These are phyloP conservation scores for Yarrowia hollandica DNA, from an alignment of 805 yeast species.

Conservation along the genomic window DNA sequence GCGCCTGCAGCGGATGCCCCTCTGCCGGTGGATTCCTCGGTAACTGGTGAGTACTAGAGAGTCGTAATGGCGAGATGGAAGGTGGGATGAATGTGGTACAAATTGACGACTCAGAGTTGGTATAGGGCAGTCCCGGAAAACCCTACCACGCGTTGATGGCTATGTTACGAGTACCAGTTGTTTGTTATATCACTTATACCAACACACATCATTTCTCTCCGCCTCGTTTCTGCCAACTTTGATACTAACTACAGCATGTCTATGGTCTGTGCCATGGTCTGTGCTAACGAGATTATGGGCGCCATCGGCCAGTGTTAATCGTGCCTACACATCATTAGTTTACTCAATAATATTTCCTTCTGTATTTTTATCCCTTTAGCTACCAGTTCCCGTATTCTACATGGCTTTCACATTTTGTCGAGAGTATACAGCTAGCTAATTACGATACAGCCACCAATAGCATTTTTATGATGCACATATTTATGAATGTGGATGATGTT, in stretches of 20 bases:
- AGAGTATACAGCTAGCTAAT: background rate
- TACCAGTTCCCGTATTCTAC: background rate
- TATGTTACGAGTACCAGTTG: no score
- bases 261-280: conserved; percentile 25
- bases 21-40: conserved; percentile 4
- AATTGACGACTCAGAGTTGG: no score
- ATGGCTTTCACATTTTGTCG: conserved; percentile 5
- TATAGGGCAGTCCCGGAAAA: no score
- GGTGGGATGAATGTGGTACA: no score
- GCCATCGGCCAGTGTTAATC: conserved; percentile 26
- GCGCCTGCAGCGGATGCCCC: conserved; percentile 6
- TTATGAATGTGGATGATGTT: no score
- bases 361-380: background rate
- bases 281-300: conserved; percentile 21
- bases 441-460: no score
- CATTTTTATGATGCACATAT: no score
- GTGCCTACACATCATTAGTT: background rate
- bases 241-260: conserved; percentile 18
- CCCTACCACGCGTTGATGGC: no score
- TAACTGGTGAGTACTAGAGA: conserved; percentile 7
- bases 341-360: conserved; percentile 19
- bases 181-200: no score
- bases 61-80: background rate
- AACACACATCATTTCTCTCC: no score
- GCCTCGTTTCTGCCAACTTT: background rate